Evolutionary conservation across 129 eudicot species (phyloP), one percentile per base, ranked within the genome.

Genomic region (Arctium minus): DNA sequence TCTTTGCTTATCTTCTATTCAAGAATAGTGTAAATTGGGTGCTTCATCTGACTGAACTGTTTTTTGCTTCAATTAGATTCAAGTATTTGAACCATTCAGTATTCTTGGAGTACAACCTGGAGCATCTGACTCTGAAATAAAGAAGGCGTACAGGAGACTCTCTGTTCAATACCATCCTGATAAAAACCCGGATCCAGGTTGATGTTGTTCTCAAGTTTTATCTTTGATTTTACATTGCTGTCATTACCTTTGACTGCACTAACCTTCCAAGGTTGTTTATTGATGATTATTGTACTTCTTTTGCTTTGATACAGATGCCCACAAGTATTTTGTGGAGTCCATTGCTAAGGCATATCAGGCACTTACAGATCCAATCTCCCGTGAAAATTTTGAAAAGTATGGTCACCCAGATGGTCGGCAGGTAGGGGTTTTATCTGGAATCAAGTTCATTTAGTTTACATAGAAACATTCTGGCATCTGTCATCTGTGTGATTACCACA

Each of bases 141-240:
- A 91, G 88, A 94, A 94, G 89, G 97, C 97, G 39, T 94, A 94
- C 73, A 88, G 98, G 85, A 89, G 90, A 82, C 96, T 92, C 56
- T 94, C 98, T 82, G 88, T 94, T 82, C 97, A 89, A 81, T 94
- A 94, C 84, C 98, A 94, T 84, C 98, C 98, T 68, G 98, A 94
- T 89, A 94, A 94, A 90, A 94, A 94, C 86, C 98, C 98, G 11
- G 97, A 94, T 88, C 98, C 97, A 92, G 98, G 98, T 94, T 80
- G 39, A 70, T 73, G 40, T 36, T 84, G 13, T 85, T 85, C 70
- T 50, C 39, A 35, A 9, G 46, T 70, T 75, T 82, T 32, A 29
- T 70, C 64, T 64, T 33, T 6, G n/a, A 27, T 22, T 29, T 75
- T 7, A 40, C 38, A 27, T 6, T 42, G 36, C 32, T 42, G 3